Evolutionary conservation across 805 yeast genomes (phyloP).

Genomic region (Starmerella sp.): DNA sequence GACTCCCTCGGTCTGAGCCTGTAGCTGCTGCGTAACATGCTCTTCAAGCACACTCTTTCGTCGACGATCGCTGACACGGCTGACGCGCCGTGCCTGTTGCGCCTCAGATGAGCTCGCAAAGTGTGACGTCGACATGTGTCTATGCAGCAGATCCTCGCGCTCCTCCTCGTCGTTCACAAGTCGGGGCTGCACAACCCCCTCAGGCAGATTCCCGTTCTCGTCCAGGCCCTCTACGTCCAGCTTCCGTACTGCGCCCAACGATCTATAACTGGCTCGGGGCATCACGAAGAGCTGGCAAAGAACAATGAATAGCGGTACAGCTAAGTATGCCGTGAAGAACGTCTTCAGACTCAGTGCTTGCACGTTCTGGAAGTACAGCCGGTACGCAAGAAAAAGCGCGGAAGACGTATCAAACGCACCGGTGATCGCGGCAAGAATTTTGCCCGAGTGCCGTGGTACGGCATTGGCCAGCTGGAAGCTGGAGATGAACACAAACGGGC

Average conservation of each 20-base stretch:
- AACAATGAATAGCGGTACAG: slow-evolving; percentile 69
- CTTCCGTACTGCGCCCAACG: slow-evolving; percentile 15
- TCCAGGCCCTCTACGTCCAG: slow-evolving; percentile 60
- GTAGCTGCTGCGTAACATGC: slow-evolving; percentile 6
- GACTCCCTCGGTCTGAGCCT: slow-evolving; percentile 30
- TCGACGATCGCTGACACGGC: slow-evolving; percentile 11
- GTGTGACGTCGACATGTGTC: slow-evolving; percentile 10
- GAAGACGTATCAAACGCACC: slow-evolving; percentile 93
- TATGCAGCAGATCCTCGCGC: slow-evolving; percentile 8
- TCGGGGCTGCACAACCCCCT: slow-evolving; percentile 3
- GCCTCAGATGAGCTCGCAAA: not conserved
- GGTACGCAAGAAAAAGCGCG: slow-evolving; percentile 70
- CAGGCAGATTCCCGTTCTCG: slow-evolving; percentile 42
- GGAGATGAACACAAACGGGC: slow-evolving; percentile 87
- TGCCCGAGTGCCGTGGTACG: slow-evolving; percentile 73
- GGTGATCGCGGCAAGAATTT: slow-evolving; percentile 67
- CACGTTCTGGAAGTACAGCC: slow-evolving; percentile 45
- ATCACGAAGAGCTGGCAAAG: slow-evolving; percentile 63
- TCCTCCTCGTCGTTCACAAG: not conserved
- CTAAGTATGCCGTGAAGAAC: slow-evolving; percentile 57
- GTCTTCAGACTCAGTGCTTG: slow-evolving; percentile 35
- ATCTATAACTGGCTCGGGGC: slow-evolving; percentile 70
- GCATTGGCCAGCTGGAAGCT: slow-evolving; percentile 82
- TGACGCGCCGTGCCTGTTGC: slow-evolving; percentile 1
- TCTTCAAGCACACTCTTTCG: slow-evolving; percentile 16